Conservation (phyloP, 1,284 basidiomycete species). For the Thelephora terrestris region DNA sequence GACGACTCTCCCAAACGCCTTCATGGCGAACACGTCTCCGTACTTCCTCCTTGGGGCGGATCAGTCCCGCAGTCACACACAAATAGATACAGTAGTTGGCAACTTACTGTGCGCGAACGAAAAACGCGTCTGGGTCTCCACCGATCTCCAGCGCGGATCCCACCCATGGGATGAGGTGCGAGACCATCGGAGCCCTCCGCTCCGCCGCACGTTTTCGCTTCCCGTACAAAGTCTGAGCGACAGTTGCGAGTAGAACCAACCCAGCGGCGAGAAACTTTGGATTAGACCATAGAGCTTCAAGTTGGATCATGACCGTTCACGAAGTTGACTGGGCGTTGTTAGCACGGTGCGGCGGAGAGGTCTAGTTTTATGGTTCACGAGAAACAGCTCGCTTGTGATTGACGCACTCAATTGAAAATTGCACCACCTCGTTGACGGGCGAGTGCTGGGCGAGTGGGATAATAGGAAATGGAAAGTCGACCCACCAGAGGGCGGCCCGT, state of each 20-base stretch:
- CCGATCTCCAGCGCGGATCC: slow-evolving; percentile 15
- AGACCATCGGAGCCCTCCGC: slow-evolving; percentile 13
- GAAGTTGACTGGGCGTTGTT: background rate
- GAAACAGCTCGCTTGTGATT: too few species aligned
- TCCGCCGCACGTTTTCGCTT: background rate
- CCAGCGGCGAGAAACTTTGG: background rate
- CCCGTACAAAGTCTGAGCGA: background rate
- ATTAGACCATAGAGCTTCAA: background rate
- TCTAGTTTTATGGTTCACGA: too few species aligned
- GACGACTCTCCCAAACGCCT: slow-evolving; percentile 9
- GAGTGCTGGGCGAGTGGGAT: too few species aligned
- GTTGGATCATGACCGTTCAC: background rate
- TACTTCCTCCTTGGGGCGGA: slow-evolving; percentile 5
- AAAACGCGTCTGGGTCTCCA: slow-evolving; percentile 13
- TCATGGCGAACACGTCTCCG: slow-evolving; percentile 13
- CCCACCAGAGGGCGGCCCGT: too few species aligned
- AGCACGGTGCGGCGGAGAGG: too few species aligned
- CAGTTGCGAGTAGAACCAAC: background rate
- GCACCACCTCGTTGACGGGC: too few species aligned
- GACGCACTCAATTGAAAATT: too few species aligned
- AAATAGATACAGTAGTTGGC: background rate
- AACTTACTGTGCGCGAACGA: slow-evolving; percentile 10
- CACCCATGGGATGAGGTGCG: slow-evolving; percentile 17
- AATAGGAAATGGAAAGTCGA: too few species aligned
- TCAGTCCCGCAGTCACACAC: background rate